A percentile compares a stretch with the other conserved stretches of the same genome.
These are phyloP conservation scores for Mycena filopes DNA, from an alignment of 768 basidiomycete genomes.

Conservation along the genomic window DNA sequence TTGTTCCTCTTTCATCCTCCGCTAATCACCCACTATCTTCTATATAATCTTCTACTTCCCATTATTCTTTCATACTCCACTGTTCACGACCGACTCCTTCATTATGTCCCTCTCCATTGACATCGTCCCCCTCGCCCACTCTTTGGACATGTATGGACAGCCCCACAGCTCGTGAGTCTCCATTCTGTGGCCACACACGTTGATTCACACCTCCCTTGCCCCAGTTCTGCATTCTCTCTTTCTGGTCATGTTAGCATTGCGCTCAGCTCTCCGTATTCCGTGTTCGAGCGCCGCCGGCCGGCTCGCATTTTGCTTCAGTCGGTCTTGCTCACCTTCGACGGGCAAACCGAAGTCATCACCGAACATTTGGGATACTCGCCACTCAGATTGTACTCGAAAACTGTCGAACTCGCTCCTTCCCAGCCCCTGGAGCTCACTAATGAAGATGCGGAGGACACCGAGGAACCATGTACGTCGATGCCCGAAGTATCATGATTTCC, in stretches of 20 bases:
- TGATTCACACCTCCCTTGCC: neutral
- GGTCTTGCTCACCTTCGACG: slow-evolving; percentile 83
- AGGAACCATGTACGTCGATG: slow-evolving; percentile 56
- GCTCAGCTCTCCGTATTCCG: slow-evolving; percentile 63
- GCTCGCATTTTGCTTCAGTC: slow-evolving; percentile 72
- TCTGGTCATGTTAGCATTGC: slow-evolving; percentile 82
- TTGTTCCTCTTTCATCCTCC: slow-evolving; percentile 39
- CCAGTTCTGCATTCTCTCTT: slow-evolving; percentile 87
- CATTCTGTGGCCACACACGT: neutral
- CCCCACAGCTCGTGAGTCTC: slow-evolving; percentile 69
- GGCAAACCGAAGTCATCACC: slow-evolving; percentile 81
- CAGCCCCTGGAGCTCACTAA: slow-evolving; percentile 70
- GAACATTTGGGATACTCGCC: slow-evolving; percentile 73
- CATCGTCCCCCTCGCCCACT: slow-evolving; percentile 66
- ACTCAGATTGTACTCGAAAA: slow-evolving; percentile 75
- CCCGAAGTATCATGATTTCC: neutral
- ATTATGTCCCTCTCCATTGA: slow-evolving; percentile 74
- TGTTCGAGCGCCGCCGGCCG: slow-evolving; percentile 65
- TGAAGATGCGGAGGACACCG: slow-evolving; percentile 69
- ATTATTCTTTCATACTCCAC: slow-evolving; percentile 29
- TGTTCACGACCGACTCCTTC: slow-evolving; percentile 54
- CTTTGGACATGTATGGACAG: slow-evolving; percentile 77
- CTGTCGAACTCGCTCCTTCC: slow-evolving; percentile 53
- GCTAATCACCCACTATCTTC: slow-evolving; percentile 27
- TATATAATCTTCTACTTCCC: slow-evolving; percentile 36